A percentile compares a stretch with the other conserved stretches of the same genome.
Conservation (phyloP, 306 rosid genomes). For the Psophocarpus tetragonolobus region DNA sequence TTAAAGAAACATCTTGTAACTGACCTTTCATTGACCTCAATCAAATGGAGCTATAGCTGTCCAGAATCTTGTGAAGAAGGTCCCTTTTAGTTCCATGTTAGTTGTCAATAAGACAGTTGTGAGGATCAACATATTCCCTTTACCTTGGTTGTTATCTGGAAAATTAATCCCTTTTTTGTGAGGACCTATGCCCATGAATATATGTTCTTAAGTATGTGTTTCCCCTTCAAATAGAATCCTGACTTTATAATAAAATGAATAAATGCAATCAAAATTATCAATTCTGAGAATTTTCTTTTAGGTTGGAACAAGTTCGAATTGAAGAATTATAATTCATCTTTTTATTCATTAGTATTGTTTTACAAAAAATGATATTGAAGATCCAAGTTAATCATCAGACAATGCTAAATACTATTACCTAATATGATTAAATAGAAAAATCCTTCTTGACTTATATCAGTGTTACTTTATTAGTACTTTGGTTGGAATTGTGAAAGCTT, state of each 20-base stretch:
- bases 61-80: neutral
- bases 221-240: neutral
- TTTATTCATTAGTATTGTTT: neutral
- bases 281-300: neutral
- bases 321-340: neutral
- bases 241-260: slow-evolving; percentile 1
- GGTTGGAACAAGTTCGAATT: neutral
- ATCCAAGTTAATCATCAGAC: neutral
- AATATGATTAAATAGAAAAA: neutral
- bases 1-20: neutral
- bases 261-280: slow-evolving; percentile 1
- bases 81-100: neutral
- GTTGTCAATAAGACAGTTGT: neutral
- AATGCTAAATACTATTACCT: slow-evolving; percentile 7
- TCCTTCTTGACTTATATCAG: neutral
- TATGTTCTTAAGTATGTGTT: neutral
- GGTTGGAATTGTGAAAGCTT: neutral
- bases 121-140: too few species aligned
- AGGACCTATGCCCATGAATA: neutral
- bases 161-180: neutral
- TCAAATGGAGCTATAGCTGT: slow-evolving; percentile 6
- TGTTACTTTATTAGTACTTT: neutral
- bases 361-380: slow-evolving; percentile 1
- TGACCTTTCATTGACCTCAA: neutral
- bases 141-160: neutral